Conservation (phyloP, 768 basidiomycete genomes). For the Trametes cinnabarina region DNA sequence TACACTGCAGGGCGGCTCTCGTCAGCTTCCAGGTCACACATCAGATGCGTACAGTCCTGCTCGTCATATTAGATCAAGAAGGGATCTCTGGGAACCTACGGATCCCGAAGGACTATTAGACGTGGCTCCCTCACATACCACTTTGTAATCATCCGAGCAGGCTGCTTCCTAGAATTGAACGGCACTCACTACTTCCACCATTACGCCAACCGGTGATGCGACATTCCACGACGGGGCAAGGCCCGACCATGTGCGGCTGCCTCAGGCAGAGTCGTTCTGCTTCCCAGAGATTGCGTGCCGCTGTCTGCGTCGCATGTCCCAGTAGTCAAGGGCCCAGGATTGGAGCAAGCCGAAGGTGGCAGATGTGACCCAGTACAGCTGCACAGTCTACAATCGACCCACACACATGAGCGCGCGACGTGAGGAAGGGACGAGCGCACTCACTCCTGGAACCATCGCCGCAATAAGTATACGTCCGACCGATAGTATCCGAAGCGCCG, state of each 20-base stretch:
- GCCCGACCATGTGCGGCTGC: neutral
- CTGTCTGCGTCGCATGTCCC: conserved; percentile 42
- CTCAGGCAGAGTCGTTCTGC: neutral
- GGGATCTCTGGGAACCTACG: conserved; percentile 54
- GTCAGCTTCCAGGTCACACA: neutral
- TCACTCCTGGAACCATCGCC: conserved; percentile 69
- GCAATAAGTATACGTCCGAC: conserved; percentile 67
- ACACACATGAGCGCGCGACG: neutral
- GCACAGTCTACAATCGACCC: conserved; percentile 50
- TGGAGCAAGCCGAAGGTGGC: conserved; percentile 72
- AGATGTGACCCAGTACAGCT: conserved; percentile 77
- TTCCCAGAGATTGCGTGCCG: conserved; percentile 2
- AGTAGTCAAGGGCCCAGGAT: conserved; percentile 71
- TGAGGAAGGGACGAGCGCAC: conserved; percentile 22
- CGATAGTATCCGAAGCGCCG: conserved; percentile 53
- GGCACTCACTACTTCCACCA: conserved; percentile 8
- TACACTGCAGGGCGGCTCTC: neutral
- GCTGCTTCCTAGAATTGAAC: neutral
- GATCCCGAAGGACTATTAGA: conserved; percentile 25
- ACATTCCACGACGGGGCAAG: neutral
- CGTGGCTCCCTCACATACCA: conserved; percentile 72
- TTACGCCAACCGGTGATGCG: neutral
- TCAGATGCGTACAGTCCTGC: neutral
- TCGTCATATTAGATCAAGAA: conserved; percentile 95
- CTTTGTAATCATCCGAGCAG: conserved; percentile 62